Evolutionary conservation across 192 early-diverging fungal species (phyloP).

Genomic region (Coemansia sp.): DNA sequence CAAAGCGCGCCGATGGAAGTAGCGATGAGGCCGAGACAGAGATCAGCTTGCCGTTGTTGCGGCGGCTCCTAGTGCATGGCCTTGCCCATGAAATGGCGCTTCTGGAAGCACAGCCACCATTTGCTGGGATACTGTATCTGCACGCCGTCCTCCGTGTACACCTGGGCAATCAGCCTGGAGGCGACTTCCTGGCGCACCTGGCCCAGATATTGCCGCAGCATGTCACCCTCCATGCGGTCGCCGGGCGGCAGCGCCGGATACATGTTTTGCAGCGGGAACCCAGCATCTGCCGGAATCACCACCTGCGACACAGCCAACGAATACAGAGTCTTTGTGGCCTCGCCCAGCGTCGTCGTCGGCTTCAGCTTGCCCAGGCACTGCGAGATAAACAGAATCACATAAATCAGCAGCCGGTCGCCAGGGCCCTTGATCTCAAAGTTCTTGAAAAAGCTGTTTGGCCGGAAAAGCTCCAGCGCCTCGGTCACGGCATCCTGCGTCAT

Average conservation of each 20-base stretch:
- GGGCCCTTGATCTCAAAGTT: slow-evolving; percentile 99
- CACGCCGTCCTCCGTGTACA: slow-evolving; percentile 66
- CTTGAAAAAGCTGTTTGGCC: slow-evolving; percentile 95
- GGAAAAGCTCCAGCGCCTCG: slow-evolving; percentile 90
- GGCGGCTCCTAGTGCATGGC: slow-evolving; percentile 57
- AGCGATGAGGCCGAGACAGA: too few relatives aligned
- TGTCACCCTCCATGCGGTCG: slow-evolving; percentile 73
- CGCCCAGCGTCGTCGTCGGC: slow-evolving; percentile 57
- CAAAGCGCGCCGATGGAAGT: too few relatives aligned
- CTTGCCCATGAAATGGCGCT: slow-evolving; percentile 98
- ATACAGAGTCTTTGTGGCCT: slow-evolving; percentile 75
- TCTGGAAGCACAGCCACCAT: slow-evolving; percentile 99
- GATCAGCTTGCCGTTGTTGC: too few relatives aligned
- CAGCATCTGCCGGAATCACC: slow-evolving; percentile 86
- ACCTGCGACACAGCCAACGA: slow-evolving; percentile 89
- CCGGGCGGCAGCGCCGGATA: slow-evolving; percentile 73
- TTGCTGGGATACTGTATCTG: slow-evolving; percentile 72
- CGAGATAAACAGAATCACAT: slow-evolving; percentile 89
- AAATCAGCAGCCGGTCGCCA: slow-evolving; percentile 92
- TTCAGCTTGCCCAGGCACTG: slow-evolving; percentile 70
- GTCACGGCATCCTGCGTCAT: slow-evolving; percentile 83
- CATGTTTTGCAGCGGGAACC: slow-evolving; percentile 90
- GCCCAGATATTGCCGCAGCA: slow-evolving; percentile 77
- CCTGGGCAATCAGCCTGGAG: slow-evolving; percentile 63
- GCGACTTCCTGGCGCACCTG: slow-evolving; percentile 90